Base-by-base conservation (phyloP, 345 rosid species). In the Gossypium turneri region DNA sequence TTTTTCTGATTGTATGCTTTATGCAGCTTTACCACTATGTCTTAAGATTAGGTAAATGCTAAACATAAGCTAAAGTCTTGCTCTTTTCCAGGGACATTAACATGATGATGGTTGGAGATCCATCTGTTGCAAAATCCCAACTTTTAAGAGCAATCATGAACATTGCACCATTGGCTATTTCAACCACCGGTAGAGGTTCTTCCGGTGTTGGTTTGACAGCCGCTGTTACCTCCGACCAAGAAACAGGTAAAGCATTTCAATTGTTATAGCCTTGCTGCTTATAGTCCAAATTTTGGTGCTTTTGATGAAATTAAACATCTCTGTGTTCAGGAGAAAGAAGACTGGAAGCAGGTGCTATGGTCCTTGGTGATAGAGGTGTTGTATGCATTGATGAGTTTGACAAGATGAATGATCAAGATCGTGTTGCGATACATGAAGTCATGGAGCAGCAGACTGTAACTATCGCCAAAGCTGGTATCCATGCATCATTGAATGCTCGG, bases 21-120 rank as follows among this genome's bases (percentile, higher is more conserved):
- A 55, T 52, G 53, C 68, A 45, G 6, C 22, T 78, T 12, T 70
- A 55, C n/a, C 17, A 12, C 60, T 12, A 34, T 4, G 20, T 25
- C 15, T 47, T 34, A 12, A 4, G 24, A 38, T 41, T 45, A 43
- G 17, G 19, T 11, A 64, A 11, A 25, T 24, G 55, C 61, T 62
- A 56, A 5, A 59, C 38, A 12, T 59, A 59, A 2, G 63, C 38
- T 59, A 47, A 45, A 52, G 43, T 53, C 66, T 53, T 25, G 41
- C 24, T 66, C 78, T 57, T 68, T 85, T 75, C 64, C 55, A 95
- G 99, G 84, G 99, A 95, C 77, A 89, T 95, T 77, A 95, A 95
- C 82, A 93, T 95, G 99, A 91, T 95, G 99, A 95, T 93, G 99
- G 98, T 95, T 75, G 99, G 99, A 77, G 99, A 95, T 84, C 99